phyloP scores from a whole-genome alignment of 176 grass and related monocot species.

The Aegilops umbellulata region DNA sequence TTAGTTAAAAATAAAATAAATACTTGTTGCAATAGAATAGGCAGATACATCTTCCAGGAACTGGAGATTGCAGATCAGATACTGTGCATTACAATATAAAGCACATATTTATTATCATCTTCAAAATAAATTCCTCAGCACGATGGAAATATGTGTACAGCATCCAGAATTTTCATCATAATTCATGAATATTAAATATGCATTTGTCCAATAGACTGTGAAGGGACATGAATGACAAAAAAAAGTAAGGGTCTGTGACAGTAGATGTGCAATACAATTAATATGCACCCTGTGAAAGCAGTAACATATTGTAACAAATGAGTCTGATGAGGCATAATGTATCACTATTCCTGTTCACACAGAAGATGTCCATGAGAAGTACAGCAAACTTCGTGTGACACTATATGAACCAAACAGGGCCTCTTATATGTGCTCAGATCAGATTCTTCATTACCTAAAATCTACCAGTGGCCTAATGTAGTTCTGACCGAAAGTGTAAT shows the following conservation, averaged over 20 bases:
- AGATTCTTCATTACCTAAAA: slow-evolving; percentile 73
- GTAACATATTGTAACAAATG: background rate
- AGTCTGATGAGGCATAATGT: background rate
- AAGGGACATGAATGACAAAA: background rate
- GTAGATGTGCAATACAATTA: background rate
- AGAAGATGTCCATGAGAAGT: background rate
- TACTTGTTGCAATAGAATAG: background rate
- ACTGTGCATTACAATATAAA: background rate
- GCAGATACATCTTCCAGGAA: background rate
- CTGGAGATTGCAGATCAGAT: background rate
- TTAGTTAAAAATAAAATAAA: background rate
- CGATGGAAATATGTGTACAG: background rate
- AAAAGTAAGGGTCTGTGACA: slow-evolving; percentile 9
- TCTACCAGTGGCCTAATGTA: slow-evolving; percentile 80
- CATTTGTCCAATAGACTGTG: slow-evolving; percentile 10
- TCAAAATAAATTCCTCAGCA: background rate
- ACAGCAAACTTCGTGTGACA: background rate
- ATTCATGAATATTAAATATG: background rate
- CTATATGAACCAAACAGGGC: background rate
- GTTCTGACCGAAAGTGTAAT: slow-evolving; percentile 98
- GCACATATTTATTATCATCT: background rate
- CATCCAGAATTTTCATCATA: background rate
- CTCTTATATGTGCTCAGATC: background rate
- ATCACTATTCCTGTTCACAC: slow-evolving; percentile 2
- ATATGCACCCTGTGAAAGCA: background rate